Conservation (phyloP, 176 grass and related monocot genomes). For the Poa pratensis region DNA sequence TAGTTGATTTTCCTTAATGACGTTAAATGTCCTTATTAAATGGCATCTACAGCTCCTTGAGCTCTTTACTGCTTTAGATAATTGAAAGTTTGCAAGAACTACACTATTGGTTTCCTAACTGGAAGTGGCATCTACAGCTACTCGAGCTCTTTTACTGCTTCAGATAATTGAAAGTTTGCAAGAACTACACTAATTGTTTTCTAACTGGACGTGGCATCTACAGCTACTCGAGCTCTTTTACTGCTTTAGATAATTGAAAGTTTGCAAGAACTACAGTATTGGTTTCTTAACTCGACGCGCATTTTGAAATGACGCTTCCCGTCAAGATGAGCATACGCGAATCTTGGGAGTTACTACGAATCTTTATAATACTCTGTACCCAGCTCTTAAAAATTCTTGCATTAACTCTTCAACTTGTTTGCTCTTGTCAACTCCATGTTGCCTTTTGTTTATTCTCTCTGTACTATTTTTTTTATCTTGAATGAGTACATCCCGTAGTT, state of each 20-base stretch:
- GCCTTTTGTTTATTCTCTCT: not conserved
- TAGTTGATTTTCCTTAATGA: not conserved
- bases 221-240: not conserved
- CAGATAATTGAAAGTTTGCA: not conserved
- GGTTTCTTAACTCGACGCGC: not conserved
- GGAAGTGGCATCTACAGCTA: not conserved
- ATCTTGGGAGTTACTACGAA: not conserved
- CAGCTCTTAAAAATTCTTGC: not conserved
- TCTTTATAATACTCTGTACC: not conserved
- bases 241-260: not conserved
- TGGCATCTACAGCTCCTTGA: not conserved
- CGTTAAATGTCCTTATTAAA: constrained; percentile 1
- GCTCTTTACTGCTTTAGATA: not conserved
- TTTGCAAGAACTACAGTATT: not conserved
- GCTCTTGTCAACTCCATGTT: not conserved
- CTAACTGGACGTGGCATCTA: not conserved
- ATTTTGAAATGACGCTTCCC: not conserved
- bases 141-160: not conserved
- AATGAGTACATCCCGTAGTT: not conserved
- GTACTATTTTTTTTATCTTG: not conserved
- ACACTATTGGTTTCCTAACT: not conserved
- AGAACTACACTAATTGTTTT: not conserved
- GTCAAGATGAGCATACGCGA: constrained; percentile 11
- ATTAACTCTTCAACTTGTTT: not conserved
- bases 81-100: not conserved